Evolutionary conservation across 1,284 basidiomycete genomes (phyloP).

Genomic region (Omphalotus olearius): DNA sequence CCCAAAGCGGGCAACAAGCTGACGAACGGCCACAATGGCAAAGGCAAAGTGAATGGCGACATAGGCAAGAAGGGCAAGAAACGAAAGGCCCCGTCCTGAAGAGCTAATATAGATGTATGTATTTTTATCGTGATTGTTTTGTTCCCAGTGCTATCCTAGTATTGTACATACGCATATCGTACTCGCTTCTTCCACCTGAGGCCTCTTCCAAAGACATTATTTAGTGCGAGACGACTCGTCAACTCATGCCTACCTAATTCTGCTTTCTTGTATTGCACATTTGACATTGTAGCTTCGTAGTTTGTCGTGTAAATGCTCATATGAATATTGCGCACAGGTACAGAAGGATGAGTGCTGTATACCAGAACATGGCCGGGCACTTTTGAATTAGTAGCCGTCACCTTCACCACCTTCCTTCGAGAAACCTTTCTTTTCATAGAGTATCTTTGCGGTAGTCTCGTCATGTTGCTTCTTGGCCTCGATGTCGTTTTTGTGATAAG

Average conservation of each 20-base stretch:
- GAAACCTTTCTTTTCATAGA: constrained; percentile 78
- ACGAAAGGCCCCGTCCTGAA: constrained; percentile 38
- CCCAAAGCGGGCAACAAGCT: constrained; percentile 39
- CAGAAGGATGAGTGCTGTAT: no score
- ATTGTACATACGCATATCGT: background rate
- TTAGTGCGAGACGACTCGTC: no score
- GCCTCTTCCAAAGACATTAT: no score
- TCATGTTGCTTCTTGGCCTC: constrained; percentile 67
- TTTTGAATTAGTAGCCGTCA: constrained; percentile 65
- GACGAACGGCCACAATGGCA: constrained; percentile 40
- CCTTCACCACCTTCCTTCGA: constrained; percentile 88
- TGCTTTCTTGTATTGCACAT: background rate
- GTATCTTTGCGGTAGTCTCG: constrained; percentile 68
- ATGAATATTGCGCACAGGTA: no score
- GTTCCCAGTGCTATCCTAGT: constrained; percentile 11
- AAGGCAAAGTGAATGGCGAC: constrained; percentile 38
- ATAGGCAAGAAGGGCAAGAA: constrained; percentile 58
- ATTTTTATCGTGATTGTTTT: constrained; percentile 20
- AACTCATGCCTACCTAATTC: constrained; percentile 13
- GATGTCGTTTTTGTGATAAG: constrained; percentile 69
- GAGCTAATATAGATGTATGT: constrained; percentile 17
- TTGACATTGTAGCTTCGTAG: constrained; percentile 12
- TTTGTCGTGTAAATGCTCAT: background rate
- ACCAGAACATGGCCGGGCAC: no score
- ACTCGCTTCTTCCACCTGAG: constrained; percentile 14